phyloP scores from a whole-genome alignment of 495 filamentous ascomycete genomes.

The Talaromyces ruber region DNA sequence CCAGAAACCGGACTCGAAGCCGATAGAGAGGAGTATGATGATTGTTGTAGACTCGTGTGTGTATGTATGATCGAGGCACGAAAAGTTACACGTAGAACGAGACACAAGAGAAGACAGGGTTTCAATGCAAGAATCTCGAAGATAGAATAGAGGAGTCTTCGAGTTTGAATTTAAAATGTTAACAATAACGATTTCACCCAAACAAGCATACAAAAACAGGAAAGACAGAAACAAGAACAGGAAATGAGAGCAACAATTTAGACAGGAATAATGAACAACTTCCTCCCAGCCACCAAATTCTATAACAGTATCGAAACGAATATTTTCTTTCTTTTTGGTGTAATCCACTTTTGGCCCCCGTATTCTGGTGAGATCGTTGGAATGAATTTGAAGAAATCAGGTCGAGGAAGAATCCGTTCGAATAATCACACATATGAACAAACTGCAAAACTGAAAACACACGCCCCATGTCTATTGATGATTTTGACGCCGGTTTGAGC shows the following conservation, averaged over 20 bases:
- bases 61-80: neutral
- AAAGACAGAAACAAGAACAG: neutral
- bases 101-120: neutral
- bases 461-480: conserved; percentile 1
- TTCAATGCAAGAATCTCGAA: neutral
- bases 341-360: neutral
- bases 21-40: neutral
- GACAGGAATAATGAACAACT: neutral
- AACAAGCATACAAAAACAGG: neutral
- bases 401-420: neutral
- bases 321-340: neutral
- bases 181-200: neutral
- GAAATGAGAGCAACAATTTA: neutral
- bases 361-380: neutral
- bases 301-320: neutral
- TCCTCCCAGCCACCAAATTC: neutral
- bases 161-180: neutral
- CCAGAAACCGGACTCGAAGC: neutral
- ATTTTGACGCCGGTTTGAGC: conserved; percentile 1
- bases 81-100: neutral
- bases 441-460: neutral
- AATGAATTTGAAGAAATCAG: neutral
- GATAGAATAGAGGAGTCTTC: neutral
- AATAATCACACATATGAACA: neutral
- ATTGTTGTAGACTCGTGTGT: neutral